These are phyloP conservation scores for Saccharomyces hybrid DNA, from an alignment of 1,139 yeast genomes.

Conservation along the genomic window DNA sequence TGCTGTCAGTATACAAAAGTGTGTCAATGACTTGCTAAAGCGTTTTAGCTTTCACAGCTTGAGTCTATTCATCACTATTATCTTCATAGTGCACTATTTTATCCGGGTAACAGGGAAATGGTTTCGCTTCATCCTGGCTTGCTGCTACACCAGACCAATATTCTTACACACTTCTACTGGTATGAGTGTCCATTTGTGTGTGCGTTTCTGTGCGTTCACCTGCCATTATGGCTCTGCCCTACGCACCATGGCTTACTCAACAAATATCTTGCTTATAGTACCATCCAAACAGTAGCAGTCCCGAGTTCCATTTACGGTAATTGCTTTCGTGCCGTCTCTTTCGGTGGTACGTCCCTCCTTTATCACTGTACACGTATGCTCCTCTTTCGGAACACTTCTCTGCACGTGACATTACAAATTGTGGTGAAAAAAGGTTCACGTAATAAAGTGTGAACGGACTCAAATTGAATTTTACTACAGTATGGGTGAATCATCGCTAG, in stretches of 20 bases:
- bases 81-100: too few species aligned
- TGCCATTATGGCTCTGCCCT: background rate
- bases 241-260: background rate
- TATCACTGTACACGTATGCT: background rate
- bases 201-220: background rate
- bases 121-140: too few species aligned
- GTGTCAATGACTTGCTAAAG: too few species aligned
- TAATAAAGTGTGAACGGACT: background rate
- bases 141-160: too few species aligned
- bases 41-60: background rate
- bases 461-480: background rate
- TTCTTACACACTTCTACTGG: too few species aligned
- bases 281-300: background rate
- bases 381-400: background rate
- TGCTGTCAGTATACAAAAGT: background rate
- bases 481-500: background rate
- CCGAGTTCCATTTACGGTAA: background rate
- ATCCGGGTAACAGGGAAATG: too few species aligned
- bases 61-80: background rate
- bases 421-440: background rate
- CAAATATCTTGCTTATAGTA: background rate
- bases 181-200: too few species aligned
- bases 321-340: background rate
- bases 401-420: background rate
- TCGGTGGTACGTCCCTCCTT: background rate